Base-by-base conservation (phyloP, 2,329 filamentous ascomycete genomes). In the Penicillium aurantiogriseum region DNA sequence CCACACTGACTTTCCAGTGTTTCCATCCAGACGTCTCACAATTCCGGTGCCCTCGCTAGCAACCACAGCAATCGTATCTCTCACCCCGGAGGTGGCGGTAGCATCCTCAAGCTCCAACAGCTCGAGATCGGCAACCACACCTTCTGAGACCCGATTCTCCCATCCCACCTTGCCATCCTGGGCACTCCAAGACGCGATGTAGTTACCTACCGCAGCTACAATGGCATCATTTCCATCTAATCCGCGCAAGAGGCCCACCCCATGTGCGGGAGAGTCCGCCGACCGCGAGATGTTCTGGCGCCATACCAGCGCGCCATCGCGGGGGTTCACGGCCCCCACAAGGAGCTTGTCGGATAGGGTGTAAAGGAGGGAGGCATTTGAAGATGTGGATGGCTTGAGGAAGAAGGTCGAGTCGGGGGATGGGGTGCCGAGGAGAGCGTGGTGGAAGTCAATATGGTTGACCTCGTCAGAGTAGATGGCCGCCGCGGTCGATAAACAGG, bases 391-490 rank as follows among this genome's bases (percentile, higher is more conserved):
- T 39, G 94, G 93, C 66, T 88, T 88, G 78, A 97, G 91, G 85
- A 97, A 97, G 83, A 97, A 95, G 66, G 93, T 97, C 60, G 91
- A 90, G 62, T 90, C 85, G 72, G 85, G 81, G 73, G 89, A 88
- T 54, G 94, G 92, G 38, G 90, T 78, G 69, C 94, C 94, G 69
- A 99, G 80, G 48, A 97, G 87, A 63, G 90, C 86, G 79, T 96
- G 87, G 77, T 97, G 93, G 79, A 92, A 97, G 77, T 99, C 94
- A 74, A 95, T 85, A 68, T 91, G 84, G 79, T 88, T 92, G 65
- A 95, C 92, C 76, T 99, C 93, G 72, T 99, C 94, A 66, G 85
- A 82, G 79, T 92, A 96, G 59, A 97, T 86, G 63, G 92, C 90
- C 69, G 77, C 72, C 51, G 84, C 67, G 79, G 71, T 80, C 69